Base-by-base conservation (phyloP, 768 basidiomycete species). In the Lentinula guzmanii region DNA sequence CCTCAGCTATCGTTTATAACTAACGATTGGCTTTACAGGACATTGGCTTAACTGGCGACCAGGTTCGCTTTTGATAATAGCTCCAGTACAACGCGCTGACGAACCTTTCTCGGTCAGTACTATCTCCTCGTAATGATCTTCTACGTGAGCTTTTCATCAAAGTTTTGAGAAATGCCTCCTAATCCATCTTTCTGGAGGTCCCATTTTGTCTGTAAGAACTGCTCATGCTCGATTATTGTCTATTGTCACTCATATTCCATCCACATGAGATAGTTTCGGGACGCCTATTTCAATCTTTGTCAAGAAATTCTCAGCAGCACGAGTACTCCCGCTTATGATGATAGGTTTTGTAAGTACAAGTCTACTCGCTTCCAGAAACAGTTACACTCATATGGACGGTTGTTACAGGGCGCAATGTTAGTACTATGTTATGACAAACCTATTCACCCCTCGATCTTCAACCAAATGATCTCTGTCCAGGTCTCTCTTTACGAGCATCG, bases 281-380 rank as follows among this genome's bases (percentile, higher is more conserved):
- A 81, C 80, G 10, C 80, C 82, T 0, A 76, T 82, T 16, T 76
- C 78, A 46, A 70, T 83, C 15, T 67, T 82, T n/a, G 79, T 79
- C 52, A 82, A 82, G 65, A 72, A 72, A 62, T 81, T 67, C 60
- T 78, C 78, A 58, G 79, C 80, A 31, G 79, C 80, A 2, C 74
- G 77, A 4, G 75, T 82, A 0, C 70, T 81, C 13, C 78, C 80
- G 0, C 60, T 79, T 52, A 78, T 81, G 76, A 79, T 82, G 79
- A 64, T 81, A 57, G 79, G 80, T 42, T 82, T 82, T 63, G 81
- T 79, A 63, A 64, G 77, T 68, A 16, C 37, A 5, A n/a, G 21
- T 16, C 18, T 31, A 21, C 35, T 45, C 10, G 43, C 37, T 18
- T 46, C 35, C 6, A n/a, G 35, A 8, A 21, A 21, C 21, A 21